Evolutionary conservation across 2,329 filamentous ascomycete species (phyloP), one percentile per base, ranked within the genome.

Genomic region (Furcasterigmium furcatum): DNA sequence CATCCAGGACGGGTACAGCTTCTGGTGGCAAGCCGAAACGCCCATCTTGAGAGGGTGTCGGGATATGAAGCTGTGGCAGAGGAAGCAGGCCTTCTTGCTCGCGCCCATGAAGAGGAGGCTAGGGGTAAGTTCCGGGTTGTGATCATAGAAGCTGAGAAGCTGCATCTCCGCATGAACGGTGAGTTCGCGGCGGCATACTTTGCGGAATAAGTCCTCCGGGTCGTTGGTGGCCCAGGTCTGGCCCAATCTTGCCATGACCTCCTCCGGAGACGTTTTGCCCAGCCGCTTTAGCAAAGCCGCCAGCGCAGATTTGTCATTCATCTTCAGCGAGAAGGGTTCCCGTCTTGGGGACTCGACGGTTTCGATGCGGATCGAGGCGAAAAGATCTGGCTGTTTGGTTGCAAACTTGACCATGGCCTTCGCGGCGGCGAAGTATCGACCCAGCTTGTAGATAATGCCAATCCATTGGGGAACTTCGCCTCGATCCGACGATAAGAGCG

Each of bases 101-200:
- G 57, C 58, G 8, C 62, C 62, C 16, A 64, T 62, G 25, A 59
- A 58, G 0, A 43, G 43, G 10, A 62, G 32, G 4, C 42, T 36
- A 8, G 59, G 60, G 20, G 19, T 50, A 4, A 40, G 43, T 1
- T 49, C 9, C 9, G 53, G 52, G n/a, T 59, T 43, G n/a, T 49
- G 43, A 20, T 63, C 58, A 38, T 65, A 64, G 21, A 63, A 65
- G 2, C 41, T 49, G 44, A 61, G 24, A 5, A 64, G 43, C 45
- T 65, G 62, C 53, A 64, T 58, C 43, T 65, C 60, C 2, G 61
- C 62, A 41, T 65, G 61, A 1, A 61, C 46, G 1, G 56, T 59
- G 1, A 63, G 51, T 3, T 43, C 41, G 24, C 50, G n/a, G 5
- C 12, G 44, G 35, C 52, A 63, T 16, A 53, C 49, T 18, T 20